phyloP scores from a whole-genome alignment of 2,329 filamentous ascomycete genomes.

The Pseudogymnoascus sp. region DNA sequence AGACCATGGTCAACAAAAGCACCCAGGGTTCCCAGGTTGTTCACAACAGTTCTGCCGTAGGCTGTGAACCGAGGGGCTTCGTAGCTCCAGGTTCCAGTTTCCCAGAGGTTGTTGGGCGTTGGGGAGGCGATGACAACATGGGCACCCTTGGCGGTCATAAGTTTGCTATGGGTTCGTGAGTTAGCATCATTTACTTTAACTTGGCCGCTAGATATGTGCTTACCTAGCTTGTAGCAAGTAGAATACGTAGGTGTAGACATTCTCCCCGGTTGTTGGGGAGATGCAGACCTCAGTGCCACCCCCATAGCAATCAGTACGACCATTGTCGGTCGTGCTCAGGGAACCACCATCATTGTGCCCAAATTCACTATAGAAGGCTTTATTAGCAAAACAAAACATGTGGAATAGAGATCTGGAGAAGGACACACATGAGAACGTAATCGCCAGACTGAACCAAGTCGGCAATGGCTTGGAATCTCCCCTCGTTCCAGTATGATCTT shows the following conservation, averaged over 20 bases:
- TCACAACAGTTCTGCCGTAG: constrained; percentile 42
- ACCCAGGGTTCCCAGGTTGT: constrained; percentile 29
- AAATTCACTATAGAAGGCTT: constrained; percentile 42
- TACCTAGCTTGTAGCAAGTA: constrained; percentile 10
- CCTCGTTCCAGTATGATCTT: constrained; percentile 58
- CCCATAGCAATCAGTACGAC: constrained; percentile 45
- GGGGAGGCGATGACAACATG: constrained; percentile 49
- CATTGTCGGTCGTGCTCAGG: constrained; percentile 47
- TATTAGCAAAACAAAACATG: constrained; percentile 49
- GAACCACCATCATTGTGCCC: constrained; percentile 59
- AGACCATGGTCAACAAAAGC: constrained; percentile 50
- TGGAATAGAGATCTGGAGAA: background rate
- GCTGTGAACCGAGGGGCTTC: constrained; percentile 45
- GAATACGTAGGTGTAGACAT: constrained; percentile 10
- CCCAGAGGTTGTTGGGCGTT: constrained; percentile 56
- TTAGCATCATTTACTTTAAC: background rate
- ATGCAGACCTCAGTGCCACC: constrained; percentile 10
- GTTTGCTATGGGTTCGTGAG: constrained; percentile 8
- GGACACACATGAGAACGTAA: constrained; percentile 48
- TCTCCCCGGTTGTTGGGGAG: constrained; percentile 10
- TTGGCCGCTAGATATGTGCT: background rate
- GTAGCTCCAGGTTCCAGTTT: constrained; percentile 42
- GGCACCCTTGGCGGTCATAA: constrained; percentile 40
- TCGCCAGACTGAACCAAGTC: constrained; percentile 41
- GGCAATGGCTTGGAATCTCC: constrained; percentile 51